Base-by-base conservation (phyloP, 2,329 filamentous ascomycete genomes). In the Alternaria alternata region DNA sequence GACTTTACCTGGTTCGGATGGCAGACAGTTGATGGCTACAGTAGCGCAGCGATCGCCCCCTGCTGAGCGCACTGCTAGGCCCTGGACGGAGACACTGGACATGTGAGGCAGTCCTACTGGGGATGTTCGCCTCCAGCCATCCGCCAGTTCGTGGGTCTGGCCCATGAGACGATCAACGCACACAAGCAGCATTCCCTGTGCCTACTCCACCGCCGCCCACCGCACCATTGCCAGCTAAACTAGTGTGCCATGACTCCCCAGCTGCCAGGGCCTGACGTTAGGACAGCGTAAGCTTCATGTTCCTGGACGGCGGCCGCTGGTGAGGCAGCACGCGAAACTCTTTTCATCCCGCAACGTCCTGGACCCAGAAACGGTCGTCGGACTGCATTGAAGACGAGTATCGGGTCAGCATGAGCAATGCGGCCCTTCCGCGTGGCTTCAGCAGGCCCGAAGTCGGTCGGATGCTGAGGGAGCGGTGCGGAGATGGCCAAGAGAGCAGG, bases 91-190 rank as follows among this genome's bases (percentile, higher is more conserved):
- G 63, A 62, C 46, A 47, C 51, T 64, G 58, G 56, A 63, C 57
- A 57, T 66, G 46, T 49, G 64, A 71, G 67, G 70, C 70, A 69
- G 71, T 65, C 65, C 65, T 73, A 71, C 65, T 73, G 69, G 63
- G 66, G 62, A 70, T 65, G 67, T 66, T 68, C 66, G 66, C 70
- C 68, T 63, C 68, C 65, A 70, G 70, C 66, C 67, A 59, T 64
- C 57, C 68, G 66, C 64, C 65, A 62, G 70, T 66, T 65, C 66
- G 55, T 65, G 63, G 64, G 68, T 75, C 72, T 76, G 71, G 73
- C 71, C 74, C 73, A 70, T 75, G 73, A 75, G 73, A 72, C 72
- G 74, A 77, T 77, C 73, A 67, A 66, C 71, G 71, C 64, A 44
- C 59, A 61, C 68, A 56, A 54, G 38, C 63, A 52, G 39, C 26